Conservation (phyloP, 371 early-diverging fungal species). For the Fennellomyces sp. region DNA sequence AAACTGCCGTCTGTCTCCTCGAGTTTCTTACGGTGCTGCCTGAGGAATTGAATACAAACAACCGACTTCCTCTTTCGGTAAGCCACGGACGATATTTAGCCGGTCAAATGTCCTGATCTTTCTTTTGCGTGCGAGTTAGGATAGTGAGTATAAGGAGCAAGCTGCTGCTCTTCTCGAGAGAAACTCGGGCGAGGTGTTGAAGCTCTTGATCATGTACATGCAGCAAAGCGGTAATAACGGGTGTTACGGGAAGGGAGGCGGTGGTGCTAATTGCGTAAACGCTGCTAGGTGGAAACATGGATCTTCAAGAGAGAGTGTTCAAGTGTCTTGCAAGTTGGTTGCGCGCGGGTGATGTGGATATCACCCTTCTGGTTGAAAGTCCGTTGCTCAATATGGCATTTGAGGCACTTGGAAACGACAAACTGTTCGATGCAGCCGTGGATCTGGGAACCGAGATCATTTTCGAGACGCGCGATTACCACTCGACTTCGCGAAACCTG, state of each 20-base stretch:
- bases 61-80: slow-evolving; percentile 66
- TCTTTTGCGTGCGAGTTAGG: slow-evolving; percentile 33
- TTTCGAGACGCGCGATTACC: slow-evolving; percentile 71
- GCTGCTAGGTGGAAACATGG: slow-evolving; percentile 44
- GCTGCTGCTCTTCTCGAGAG: slow-evolving; percentile 63
- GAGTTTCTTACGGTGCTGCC: slow-evolving; percentile 87
- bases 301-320: slow-evolving; percentile 68
- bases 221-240: slow-evolving; percentile 61
- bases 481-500: slow-evolving; percentile 23
- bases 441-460: slow-evolving; percentile 87
- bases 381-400: slow-evolving; percentile 79
- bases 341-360: slow-evolving; percentile 77
- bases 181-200: slow-evolving; percentile 66
- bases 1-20: slow-evolving; percentile 64
- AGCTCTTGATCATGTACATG: slow-evolving; percentile 66
- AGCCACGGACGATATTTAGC: too few relatives aligned
- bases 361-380: slow-evolving; percentile 61
- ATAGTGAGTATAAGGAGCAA: slow-evolving; percentile 63
- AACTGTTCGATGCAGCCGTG: slow-evolving; percentile 82
- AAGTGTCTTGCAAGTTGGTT: slow-evolving; percentile 86
- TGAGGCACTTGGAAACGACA: slow-evolving; percentile 66
- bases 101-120: too few relatives aligned
- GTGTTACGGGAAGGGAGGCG: background rate
- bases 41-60: slow-evolving; percentile 80
- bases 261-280: slow-evolving; percentile 1